Conservation (phyloP, 164 flowering plant genomes). For the Cinnamomum micranthum region DNA sequence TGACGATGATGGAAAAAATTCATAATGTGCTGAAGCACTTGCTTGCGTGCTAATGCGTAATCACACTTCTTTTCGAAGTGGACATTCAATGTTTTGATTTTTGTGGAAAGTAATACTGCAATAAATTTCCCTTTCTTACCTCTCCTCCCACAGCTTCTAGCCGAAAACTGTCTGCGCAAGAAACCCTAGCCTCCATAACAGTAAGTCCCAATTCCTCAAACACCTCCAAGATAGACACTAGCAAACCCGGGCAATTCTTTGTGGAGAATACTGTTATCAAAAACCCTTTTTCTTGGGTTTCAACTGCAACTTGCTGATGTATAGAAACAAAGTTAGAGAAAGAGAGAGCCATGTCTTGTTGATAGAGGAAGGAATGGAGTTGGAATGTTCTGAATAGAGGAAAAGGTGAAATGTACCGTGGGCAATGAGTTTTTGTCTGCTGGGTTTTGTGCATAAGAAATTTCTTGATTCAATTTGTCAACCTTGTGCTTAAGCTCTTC, state of each 20-base stretch:
- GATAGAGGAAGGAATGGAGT: not conserved
- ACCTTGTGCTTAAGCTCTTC: constrained; percentile 73
- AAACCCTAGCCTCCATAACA: constrained; percentile 72
- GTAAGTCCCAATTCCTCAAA: constrained; percentile 73
- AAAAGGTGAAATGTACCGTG: constrained; percentile 23
- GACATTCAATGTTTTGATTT: no score
- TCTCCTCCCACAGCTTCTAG: constrained; percentile 72
- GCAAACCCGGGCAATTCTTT: constrained; percentile 59
- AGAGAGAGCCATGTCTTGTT: not conserved
- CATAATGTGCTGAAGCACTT: no score
- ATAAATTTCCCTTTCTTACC: constrained; percentile 30
- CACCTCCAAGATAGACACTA: constrained; percentile 59
- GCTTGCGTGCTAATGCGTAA: no score
- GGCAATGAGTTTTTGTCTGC: constrained; percentile 26
- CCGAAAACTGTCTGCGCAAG: constrained; percentile 59
- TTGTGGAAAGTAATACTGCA: not conserved
- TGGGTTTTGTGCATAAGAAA: constrained; percentile 29
- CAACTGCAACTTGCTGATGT: constrained; percentile 52
- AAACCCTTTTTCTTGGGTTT: constrained; percentile 63
- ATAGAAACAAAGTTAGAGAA: not conserved
- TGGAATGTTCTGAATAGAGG: not conserved
- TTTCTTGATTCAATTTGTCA: constrained; percentile 62
- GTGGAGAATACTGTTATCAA: constrained; percentile 51
- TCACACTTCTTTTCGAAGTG: no score
- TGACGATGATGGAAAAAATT: no score